phyloP scores from a whole-genome alignment of 805 yeast genomes.

The Pichia gijzeniarum region DNA sequence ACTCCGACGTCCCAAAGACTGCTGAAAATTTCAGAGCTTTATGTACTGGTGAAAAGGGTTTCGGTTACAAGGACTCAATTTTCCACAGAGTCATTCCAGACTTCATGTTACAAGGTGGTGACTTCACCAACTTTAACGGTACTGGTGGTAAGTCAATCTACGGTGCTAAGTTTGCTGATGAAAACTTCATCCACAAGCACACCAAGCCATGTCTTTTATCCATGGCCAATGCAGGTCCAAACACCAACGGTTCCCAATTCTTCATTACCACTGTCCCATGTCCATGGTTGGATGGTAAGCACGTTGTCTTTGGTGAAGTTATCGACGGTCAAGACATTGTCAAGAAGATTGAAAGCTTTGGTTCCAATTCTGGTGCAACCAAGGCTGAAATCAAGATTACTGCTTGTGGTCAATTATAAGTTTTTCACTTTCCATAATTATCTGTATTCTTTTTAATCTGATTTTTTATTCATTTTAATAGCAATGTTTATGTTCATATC shows the following conservation, averaged over 20 bases:
- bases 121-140: constrained; percentile 80
- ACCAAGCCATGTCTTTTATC: constrained; percentile 75
- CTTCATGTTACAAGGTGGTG: constrained; percentile 97
- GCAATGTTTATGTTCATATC: too few species aligned
- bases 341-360: constrained; percentile 74
- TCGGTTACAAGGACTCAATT: constrained; percentile 74
- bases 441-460: neutral
- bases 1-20: constrained; percentile 83
- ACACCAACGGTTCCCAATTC: constrained; percentile 89
- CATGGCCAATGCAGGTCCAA: constrained; percentile 92
- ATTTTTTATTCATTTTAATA: neutral
- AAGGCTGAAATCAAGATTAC: constrained; percentile 46
- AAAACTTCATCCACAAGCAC: constrained; percentile 69
- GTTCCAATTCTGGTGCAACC: constrained; percentile 47
- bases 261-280: constrained; percentile 77
- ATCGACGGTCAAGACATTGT: constrained; percentile 61
- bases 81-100: constrained; percentile 98
- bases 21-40: constrained; percentile 76
- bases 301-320: constrained; percentile 75
- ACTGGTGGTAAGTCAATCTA: constrained; percentile 89
- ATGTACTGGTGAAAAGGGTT: constrained; percentile 91
- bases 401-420: constrained; percentile 51
- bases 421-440: neutral
- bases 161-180: constrained; percentile 55
- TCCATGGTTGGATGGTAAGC: constrained; percentile 76